Evolutionary conservation across 176 grass and related monocot genomes (phyloP).

Genomic region (Zizania latifolia): DNA sequence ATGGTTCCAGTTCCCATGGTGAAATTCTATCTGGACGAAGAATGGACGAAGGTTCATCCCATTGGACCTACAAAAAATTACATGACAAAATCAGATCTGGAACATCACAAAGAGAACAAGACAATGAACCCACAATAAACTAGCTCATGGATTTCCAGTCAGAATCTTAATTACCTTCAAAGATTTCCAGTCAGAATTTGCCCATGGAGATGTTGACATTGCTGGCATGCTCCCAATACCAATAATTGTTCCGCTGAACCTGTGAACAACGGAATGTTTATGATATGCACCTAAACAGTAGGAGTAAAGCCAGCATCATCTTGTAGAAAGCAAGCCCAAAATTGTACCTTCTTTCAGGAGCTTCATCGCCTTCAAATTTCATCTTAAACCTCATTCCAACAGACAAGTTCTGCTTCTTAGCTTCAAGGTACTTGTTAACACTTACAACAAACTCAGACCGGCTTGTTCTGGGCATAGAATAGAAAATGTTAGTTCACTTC

Average conservation of each 20-base stretch:
- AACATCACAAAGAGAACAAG: constrained; percentile 10
- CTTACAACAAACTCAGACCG: constrained; percentile 85
- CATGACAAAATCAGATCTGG: not conserved
- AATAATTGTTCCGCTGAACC: constrained; percentile 92
- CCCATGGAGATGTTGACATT: constrained; percentile 58
- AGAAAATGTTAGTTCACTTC: constrained; percentile 1
- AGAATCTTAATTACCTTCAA: constrained; percentile 63
- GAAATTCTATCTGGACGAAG: constrained; percentile 74
- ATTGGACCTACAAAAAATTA: constrained; percentile 68
- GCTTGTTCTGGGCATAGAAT: constrained; percentile 56
- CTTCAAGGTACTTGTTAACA: constrained; percentile 87
- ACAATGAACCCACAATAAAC: not conserved
- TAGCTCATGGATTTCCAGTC: constrained; percentile 88
- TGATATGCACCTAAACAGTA: constrained; percentile 15
- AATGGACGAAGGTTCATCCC: constrained; percentile 85
- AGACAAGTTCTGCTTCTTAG: constrained; percentile 72
- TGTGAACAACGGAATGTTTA: constrained; percentile 32
- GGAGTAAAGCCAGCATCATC: constrained; percentile 1
- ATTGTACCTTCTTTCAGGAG: constrained; percentile 77
- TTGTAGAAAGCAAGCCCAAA: constrained; percentile 14
- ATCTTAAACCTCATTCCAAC: constrained; percentile 95
- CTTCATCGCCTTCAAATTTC: constrained; percentile 94
- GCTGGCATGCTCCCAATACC: constrained; percentile 44
- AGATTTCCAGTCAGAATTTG: constrained; percentile 88
- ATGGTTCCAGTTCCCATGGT: constrained; percentile 83